Base-by-base conservation (phyloP, 73 alveolate genomes). In the Paraurostyla sp. region DNA sequence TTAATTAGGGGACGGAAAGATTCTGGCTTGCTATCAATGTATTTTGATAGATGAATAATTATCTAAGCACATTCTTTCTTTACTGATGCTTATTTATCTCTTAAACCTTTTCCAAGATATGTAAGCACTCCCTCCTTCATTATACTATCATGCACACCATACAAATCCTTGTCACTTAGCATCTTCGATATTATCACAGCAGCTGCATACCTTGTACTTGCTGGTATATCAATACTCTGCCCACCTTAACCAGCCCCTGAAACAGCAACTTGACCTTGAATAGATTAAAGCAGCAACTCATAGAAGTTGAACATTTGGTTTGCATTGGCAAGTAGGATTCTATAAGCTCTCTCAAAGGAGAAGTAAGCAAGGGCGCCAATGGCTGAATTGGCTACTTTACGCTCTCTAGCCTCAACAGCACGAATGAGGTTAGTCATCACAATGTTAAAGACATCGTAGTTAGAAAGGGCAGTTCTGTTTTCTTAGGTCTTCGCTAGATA, bases 41-140 rank as follows among this genome's bases (percentile, higher is more conserved):
- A 75, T 65, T 76, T 87, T 18, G 58, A 42, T 33, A 63, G 29
- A 32, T 87, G 85, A 3, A 52, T 42, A 0, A 87, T 40, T 0
- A 87, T 51, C n/a, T 45, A 22, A 6, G 93, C 93, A 41, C 93
- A 87, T 57, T 87, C 93, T 65, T 75, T 73, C 80, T 76, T 87
- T 30, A 87, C 85, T 20, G 46, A 52, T 0, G 89, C n/a, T 36
- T 87, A 57, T 40, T 87, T 68, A 48, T 87, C 93, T 45, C 89
- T 73, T 27, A 87, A 38, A 13, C 93, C 93, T 56, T 65, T 76
- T 3, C 63, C 85, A 9, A 87, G 42, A 75, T 76, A 38, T 0
- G 83, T 54, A 0, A 87, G 46, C 18, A 87, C 75, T 27, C 89
- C 89, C 15, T 87, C 86, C 52, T 87, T 54, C 85, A 58, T 71